Conservation (phyloP, 73 alveolate genomes). For the Paramecium caudatum region DNA sequence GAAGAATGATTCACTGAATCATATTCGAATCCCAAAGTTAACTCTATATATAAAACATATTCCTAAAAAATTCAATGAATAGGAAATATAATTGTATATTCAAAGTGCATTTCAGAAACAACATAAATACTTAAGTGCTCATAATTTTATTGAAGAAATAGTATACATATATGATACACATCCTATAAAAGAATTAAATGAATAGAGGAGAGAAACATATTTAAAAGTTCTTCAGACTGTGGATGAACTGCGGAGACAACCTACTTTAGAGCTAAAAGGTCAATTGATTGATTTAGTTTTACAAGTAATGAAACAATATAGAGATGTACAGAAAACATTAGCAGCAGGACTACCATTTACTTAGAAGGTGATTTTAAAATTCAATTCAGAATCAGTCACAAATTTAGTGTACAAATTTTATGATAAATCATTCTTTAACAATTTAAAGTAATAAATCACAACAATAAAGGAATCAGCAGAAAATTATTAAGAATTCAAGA, state of each 20-base stretch:
- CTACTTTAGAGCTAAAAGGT: conserved; percentile 53
- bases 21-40: conserved; percentile 11
- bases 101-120: not conserved
- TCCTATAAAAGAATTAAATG: conserved; percentile 50
- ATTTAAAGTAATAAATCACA: not conserved
- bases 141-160: conserved; percentile 26
- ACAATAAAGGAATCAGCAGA: conserved; percentile 19
- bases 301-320: conserved; percentile 13
- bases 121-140: not conserved
- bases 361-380: conserved; percentile 38
- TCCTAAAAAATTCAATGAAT: conserved; percentile 43
- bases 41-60: conserved; percentile 57
- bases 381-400: conserved; percentile 7
- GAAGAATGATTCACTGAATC: conserved; percentile 45
- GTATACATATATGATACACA: conserved; percentile 59
- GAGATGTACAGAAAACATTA: not conserved
- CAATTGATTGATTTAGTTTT: conserved; percentile 34
- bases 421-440: conserved; percentile 8
- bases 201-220: not conserved
- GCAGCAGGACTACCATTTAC: conserved; percentile 45
- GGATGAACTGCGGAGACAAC: not conserved
- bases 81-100: not conserved
- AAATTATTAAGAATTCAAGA: conserved; percentile 4
- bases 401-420: conserved; percentile 41
- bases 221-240: not conserved